Evolutionary conservation across 306 rosid genomes (phyloP), one percentile per base, ranked within the genome.

Genomic region (Pyrus communis): DNA sequence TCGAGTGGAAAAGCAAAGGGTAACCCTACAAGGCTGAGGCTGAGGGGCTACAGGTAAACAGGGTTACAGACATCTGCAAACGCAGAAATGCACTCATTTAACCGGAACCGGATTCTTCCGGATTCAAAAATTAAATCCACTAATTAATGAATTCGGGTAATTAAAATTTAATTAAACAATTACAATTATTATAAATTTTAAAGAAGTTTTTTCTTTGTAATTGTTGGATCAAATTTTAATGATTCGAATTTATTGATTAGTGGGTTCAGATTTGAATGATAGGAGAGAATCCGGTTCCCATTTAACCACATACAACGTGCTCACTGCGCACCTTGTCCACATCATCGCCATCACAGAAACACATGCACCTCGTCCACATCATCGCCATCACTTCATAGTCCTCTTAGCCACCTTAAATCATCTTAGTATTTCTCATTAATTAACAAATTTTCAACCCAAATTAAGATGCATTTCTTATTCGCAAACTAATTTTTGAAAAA

Each of bases 341-440:
- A 77, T 87, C 88, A 83, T 81, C 83, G 84, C 79, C 76, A 42
- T 81, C 83, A 65, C 85, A 33, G 84, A 77, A 83, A 83, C 85
- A 85, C 82, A 83, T 86, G 89, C 88, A 79, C 63, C 9, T 7
- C 9, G 40, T 35, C 9, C 40, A 35, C 40, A 35, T 35, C 40
- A 35, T 35, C 40, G 9, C 40, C 40, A 35, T 35, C 40, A 35
- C 40, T 35, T 35, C 8, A 6, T 35, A 9, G 40, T 35, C 8
- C 8, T 6, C 40, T 35, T 35, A 0, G 9, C 0, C 40, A 6
- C 0, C 40, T 35, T 35, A 35, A 35, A 35, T 35, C 40, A 35
- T 6, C 40, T 35, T 35, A 35, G 7, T 35, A 35, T 35, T 35
- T 35, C 9, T 35, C 2, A 35, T 35, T 35, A 35, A 35, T 35